These are phyloP conservation scores for Salvia miltiorrhiza DNA, from an alignment of 257 asterid species.

Conservation along the genomic window DNA sequence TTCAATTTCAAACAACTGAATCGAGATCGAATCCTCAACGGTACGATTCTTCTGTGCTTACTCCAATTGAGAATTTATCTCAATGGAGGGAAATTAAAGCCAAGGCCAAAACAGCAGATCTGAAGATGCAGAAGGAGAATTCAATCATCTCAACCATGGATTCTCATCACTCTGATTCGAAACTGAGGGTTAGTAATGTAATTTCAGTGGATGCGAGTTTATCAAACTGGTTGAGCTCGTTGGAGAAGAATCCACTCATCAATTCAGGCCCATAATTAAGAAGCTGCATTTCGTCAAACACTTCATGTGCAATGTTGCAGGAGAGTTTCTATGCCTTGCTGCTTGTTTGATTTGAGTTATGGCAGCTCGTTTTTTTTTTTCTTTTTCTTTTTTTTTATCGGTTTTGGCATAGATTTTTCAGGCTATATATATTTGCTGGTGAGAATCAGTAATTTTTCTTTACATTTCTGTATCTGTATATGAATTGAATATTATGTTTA, in stretches of 20 bases:
- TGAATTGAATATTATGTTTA: too few relatives aligned
- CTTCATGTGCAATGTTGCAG: not conserved
- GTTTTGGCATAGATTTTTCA: too few relatives aligned
- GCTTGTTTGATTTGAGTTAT: not conserved
- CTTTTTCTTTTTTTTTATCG: too few relatives aligned
- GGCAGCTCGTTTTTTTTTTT: not conserved
- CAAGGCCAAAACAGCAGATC: slow-evolving; percentile 16
- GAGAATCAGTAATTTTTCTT: too few relatives aligned
- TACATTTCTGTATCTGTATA: too few relatives aligned
- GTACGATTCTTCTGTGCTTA: slow-evolving; percentile 45
- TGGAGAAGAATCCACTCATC: not conserved
- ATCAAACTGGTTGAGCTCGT: slow-evolving; percentile 47
- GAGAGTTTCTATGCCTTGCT: not conserved
- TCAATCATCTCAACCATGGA: not conserved
- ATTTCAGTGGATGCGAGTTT: slow-evolving; percentile 54
- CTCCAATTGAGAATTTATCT: slow-evolving; percentile 63
- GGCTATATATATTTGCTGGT: too few relatives aligned
- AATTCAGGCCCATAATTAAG: not conserved
- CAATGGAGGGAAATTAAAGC: slow-evolving; percentile 72
- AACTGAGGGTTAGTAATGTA: not conserved
- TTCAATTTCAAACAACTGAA: slow-evolving; percentile 9
- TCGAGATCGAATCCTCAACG: slow-evolving; percentile 13
- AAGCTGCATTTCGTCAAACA: not conserved
- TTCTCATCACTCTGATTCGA: too few relatives aligned
- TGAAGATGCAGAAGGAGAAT: slow-evolving; percentile 45